Evolutionary conservation across 179 eudicot species (phyloP).

Genomic region (Silene vulgaris): DNA sequence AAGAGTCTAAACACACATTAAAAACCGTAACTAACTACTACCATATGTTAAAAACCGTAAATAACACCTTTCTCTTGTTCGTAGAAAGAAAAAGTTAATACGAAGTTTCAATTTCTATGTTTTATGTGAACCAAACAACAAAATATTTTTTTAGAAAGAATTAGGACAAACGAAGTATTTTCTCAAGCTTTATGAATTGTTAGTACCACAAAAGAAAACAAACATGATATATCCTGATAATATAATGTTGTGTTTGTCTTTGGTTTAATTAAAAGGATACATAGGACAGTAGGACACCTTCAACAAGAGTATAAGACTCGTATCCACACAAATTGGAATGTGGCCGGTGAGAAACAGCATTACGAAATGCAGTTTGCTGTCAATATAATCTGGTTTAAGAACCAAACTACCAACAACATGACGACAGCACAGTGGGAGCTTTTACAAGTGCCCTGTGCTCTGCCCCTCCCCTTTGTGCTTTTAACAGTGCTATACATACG

Average conservation of each 20-base stretch:
- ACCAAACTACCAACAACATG: conserved; percentile 3
- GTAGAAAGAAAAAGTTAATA: neutral
- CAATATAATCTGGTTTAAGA: neutral
- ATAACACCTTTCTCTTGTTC: neutral
- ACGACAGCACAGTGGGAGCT: neutral
- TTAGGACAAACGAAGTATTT: neutral
- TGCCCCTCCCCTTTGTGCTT: neutral
- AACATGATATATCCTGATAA: neutral
- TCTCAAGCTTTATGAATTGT: neutral
- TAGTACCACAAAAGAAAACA: neutral
- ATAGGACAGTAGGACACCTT: neutral
- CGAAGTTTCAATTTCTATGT: neutral
- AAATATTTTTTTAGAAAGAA: neutral
- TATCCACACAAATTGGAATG: neutral
- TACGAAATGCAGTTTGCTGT: neutral
- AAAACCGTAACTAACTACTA: neutral
- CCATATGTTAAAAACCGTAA: too few relatives aligned
- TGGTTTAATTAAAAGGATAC: neutral
- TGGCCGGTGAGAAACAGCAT: neutral
- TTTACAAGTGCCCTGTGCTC: neutral
- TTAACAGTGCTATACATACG: neutral
- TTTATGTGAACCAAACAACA: neutral
- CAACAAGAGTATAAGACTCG: neutral
- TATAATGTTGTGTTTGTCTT: neutral
- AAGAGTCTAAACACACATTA: neutral